A percentile compares a stretch with the other conserved stretches of the same genome.
phyloP scores from a whole-genome alignment of 495 filamentous ascomycete genomes.

The Penicillium steckii region DNA sequence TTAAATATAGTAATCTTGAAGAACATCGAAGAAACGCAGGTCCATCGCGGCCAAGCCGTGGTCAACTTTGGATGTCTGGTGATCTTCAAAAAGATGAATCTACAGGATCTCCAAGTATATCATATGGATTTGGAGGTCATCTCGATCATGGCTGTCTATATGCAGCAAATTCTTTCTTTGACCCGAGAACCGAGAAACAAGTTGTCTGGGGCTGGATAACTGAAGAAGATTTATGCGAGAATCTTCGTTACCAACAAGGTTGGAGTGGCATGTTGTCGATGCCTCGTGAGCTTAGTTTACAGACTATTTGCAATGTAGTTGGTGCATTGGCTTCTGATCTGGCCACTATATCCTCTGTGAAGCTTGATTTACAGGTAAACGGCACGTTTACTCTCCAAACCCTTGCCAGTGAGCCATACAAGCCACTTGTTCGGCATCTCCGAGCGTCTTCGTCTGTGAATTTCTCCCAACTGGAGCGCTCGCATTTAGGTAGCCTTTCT shows the following conservation, averaged over 20 bases:
- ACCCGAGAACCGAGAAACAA: slow-evolving; percentile 10
- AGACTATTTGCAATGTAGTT: background rate
- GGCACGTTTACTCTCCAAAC: slow-evolving; percentile 3
- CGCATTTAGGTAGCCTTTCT: background rate
- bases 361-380: background rate
- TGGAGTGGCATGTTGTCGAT: slow-evolving; percentile 17
- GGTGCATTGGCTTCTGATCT: slow-evolving; percentile 1
- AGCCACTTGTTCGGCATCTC: background rate
- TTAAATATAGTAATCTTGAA: background rate
- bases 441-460: background rate
- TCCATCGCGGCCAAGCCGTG: slow-evolving; percentile 8
- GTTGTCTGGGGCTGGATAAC: slow-evolving; percentile 16
- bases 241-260: slow-evolving; percentile 12
- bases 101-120: background rate
- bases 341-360: background rate
- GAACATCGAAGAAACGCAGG: background rate
- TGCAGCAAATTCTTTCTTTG: slow-evolving; percentile 19
- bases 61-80: slow-evolving; percentile 19
- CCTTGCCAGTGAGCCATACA: slow-evolving; percentile 4
- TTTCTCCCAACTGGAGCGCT: background rate
- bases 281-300: slow-evolving; percentile 9
- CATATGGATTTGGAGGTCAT: slow-evolving; percentile 11
- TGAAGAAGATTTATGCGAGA: slow-evolving; percentile 14
- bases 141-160: slow-evolving; percentile 17
- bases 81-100: background rate